phyloP scores from a whole-genome alignment of 768 basidiomycete genomes.

The Pleurotus citrinopileatus region DNA sequence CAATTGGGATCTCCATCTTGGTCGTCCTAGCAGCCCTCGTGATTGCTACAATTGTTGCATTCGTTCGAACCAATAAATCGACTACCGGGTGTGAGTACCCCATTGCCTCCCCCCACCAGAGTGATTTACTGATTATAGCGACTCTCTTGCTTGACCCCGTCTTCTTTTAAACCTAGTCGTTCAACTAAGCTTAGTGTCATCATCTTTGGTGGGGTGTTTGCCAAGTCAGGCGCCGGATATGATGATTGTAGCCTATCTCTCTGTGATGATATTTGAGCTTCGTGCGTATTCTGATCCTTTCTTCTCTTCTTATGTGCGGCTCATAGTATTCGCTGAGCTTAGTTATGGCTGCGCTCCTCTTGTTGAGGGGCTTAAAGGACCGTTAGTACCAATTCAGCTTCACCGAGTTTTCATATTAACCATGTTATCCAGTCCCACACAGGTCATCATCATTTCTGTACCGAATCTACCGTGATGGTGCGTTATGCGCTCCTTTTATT shows the following conservation, averaged over 20 bases:
- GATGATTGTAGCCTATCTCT: background rate
- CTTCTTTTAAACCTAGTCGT: background rate
- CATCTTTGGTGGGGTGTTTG: background rate
- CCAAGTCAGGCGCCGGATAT: background rate
- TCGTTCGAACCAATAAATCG: background rate
- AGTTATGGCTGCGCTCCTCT: background rate
- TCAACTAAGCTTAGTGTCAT: background rate
- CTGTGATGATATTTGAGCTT: background rate
- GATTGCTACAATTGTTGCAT: background rate
- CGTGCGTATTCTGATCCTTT: background rate
- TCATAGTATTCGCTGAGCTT: too few species aligned
- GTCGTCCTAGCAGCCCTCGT: background rate
- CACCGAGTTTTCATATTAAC: background rate
- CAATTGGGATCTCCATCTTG: background rate
- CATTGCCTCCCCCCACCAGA: background rate
- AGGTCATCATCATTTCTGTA: background rate
- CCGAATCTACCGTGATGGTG: slow-evolving; percentile 1
- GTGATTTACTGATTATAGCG: too few species aligned
- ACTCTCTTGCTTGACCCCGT: background rate
- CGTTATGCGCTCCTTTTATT: background rate
- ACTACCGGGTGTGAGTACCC: background rate
- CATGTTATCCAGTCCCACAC: background rate
- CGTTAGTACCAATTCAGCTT: background rate
- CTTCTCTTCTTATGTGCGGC: background rate
- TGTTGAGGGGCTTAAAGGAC: background rate